Percentiles rank a stretch among this genome's conserved stretches.
phyloP scores from a whole-genome alignment of 768 basidiomycete species.

The Jaapia argillacea region DNA sequence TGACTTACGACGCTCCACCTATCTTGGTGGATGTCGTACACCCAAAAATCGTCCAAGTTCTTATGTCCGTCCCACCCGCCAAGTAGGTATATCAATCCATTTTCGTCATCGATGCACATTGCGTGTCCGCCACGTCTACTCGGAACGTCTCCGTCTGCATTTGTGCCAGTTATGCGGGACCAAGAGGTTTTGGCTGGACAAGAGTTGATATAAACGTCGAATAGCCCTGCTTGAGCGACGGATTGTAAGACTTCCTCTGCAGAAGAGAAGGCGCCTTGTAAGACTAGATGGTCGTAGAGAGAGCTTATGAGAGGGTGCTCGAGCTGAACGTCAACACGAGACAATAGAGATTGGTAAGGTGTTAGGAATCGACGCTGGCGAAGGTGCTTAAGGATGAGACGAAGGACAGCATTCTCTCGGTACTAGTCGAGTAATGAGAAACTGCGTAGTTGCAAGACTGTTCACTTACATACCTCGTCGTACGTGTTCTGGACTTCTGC shows the following conservation, averaged over 20 bases:
- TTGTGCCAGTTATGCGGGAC: slow-evolving; percentile 48
- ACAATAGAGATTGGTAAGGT: slow-evolving; percentile 49
- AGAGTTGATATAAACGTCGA: slow-evolving; percentile 46
- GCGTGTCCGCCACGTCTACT: slow-evolving; percentile 68
- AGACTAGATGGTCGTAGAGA: slow-evolving; percentile 53
- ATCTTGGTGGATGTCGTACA: slow-evolving; percentile 48
- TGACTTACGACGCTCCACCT: slow-evolving; percentile 54
- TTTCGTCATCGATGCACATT: slow-evolving; percentile 65
- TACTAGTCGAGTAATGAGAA: slow-evolving; percentile 29
- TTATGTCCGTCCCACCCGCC: slow-evolving; percentile 74
- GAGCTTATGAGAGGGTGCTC: slow-evolving; percentile 67
- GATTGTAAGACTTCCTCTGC: slow-evolving; percentile 44
- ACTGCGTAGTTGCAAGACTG: slow-evolving; percentile 1
- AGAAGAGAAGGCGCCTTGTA: slow-evolving; percentile 52
- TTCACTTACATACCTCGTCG: slow-evolving; percentile 45
- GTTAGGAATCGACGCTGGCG: slow-evolving; percentile 65
- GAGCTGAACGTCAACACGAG: slow-evolving; percentile 41
- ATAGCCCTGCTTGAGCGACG: slow-evolving; percentile 47
- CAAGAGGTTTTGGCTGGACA: slow-evolving; percentile 53
- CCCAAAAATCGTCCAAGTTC: slow-evolving; percentile 74
- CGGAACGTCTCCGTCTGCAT: slow-evolving; percentile 57
- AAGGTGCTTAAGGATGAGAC: slow-evolving; percentile 66
- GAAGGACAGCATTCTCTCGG: slow-evolving; percentile 53
- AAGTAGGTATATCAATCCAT: slow-evolving; percentile 60
- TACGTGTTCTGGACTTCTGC: slow-evolving; percentile 40